Percentiles rank a stretch among this genome's conserved stretches.
Conservation (phyloP, 148 eudicot species). For the Camellia japonica region DNA sequence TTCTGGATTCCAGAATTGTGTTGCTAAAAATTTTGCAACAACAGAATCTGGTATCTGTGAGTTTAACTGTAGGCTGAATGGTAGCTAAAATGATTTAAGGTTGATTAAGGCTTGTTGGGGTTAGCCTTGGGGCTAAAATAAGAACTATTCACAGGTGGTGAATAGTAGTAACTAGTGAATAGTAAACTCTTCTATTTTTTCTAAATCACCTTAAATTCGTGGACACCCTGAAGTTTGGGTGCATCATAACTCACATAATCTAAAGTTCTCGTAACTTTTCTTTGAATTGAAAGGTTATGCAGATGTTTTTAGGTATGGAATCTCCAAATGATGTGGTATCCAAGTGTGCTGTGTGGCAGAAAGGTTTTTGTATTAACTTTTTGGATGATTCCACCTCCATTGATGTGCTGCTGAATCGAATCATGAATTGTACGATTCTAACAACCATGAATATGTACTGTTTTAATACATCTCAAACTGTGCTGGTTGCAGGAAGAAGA, state of each 20-base stretch:
- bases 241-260: not conserved
- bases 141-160: not conserved
- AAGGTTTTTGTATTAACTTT: not conserved
- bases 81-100: not conserved
- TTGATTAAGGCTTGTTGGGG: not conserved
- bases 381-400: not conserved
- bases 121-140: not conserved
- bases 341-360: not conserved
- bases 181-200: not conserved
- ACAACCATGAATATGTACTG: not conserved
- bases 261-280: not conserved
- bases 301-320: not conserved
- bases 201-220: not conserved
- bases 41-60: not conserved
- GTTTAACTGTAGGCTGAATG: not conserved
- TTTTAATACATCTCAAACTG: constrained; percentile 16
- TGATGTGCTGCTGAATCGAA: not conserved
- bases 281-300: not conserved
- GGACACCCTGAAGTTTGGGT: not conserved
- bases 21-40: too few species aligned
- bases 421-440: too few species aligned
- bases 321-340: too few species aligned
- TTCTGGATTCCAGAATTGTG: not conserved
- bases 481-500: constrained; percentile 67
- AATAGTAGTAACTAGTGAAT: not conserved